Conservation (phyloP, 2,329 filamentous ascomycete genomes). For the Dactylellina cionopaga region DNA sequence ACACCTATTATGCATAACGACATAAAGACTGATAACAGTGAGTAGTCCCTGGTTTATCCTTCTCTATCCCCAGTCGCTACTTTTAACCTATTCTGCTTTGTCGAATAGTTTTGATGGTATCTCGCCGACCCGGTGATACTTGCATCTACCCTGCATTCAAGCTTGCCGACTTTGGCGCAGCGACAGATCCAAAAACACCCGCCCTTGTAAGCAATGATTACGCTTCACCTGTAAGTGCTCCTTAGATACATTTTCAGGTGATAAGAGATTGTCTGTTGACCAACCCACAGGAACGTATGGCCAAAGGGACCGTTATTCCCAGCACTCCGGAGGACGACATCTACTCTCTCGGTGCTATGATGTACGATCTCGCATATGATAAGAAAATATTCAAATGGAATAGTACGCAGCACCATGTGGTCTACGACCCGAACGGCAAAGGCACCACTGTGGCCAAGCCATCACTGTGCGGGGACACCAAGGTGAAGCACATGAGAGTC, state of each 20-base stretch:
- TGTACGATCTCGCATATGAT: background rate
- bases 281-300: conserved; percentile 23
- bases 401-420: background rate
- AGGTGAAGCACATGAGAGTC: background rate
- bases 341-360: conserved; percentile 19
- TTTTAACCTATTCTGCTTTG: background rate
- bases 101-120: conserved; percentile 14
- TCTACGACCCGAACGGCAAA: background rate
- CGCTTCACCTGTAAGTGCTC: conserved; percentile 7
- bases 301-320: background rate
- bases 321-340: conserved; percentile 17
- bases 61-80: background rate
- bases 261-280: too few relatives aligned
- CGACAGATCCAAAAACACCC: background rate
- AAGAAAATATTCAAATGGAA: background rate
- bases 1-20: conserved; percentile 28
- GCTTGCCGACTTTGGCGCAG: conserved; percentile 25
- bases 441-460: background rate
- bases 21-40: conserved; percentile 35
- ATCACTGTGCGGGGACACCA: background rate
- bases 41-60: background rate
- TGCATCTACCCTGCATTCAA: conserved; percentile 34
- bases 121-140: conserved; percentile 1
- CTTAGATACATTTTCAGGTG: too few relatives aligned
- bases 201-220: background rate